Percentiles rank a stretch among this genome's conserved stretches.
Conservation (phyloP, 164 flowering plant species). For the Piper betle region DNA sequence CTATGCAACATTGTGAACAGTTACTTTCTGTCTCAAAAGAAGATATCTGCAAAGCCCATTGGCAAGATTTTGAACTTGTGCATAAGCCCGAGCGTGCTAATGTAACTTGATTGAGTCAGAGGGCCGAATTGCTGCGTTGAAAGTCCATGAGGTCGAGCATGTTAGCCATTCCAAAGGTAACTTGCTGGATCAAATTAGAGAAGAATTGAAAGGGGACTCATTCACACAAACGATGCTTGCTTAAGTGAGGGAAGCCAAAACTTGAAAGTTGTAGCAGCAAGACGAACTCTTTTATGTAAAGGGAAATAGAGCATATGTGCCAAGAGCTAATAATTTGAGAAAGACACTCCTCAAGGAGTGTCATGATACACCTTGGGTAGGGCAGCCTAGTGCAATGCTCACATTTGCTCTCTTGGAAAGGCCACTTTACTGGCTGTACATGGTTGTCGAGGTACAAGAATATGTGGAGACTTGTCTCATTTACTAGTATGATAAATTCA, state of each 20-base stretch:
- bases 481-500: neutral
- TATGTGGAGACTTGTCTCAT: too few relatives aligned
- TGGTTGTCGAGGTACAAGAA: neutral
- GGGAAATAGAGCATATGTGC: neutral
- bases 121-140: neutral
- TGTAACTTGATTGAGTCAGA: neutral
- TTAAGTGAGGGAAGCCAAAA: too few relatives aligned
- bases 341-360: neutral
- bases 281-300: neutral
- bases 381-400: neutral
- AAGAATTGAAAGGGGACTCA: neutral
- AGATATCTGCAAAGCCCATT: conserved; percentile 5
- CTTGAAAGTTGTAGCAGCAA: too few relatives aligned
- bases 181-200: neutral
- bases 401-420: neutral
- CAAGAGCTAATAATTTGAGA: neutral
- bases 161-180: neutral
- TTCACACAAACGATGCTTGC: neutral
- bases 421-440: too few relatives aligned
- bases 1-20: neutral
- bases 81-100: neutral
- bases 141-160: neutral
- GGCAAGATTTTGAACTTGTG: conserved; percentile 8
- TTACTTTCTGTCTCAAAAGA: conserved; percentile 8
- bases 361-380: neutral